Evolutionary conservation across 192 early-diverging fungal genomes (phyloP).

Genomic region (Coemansia sp.): DNA sequence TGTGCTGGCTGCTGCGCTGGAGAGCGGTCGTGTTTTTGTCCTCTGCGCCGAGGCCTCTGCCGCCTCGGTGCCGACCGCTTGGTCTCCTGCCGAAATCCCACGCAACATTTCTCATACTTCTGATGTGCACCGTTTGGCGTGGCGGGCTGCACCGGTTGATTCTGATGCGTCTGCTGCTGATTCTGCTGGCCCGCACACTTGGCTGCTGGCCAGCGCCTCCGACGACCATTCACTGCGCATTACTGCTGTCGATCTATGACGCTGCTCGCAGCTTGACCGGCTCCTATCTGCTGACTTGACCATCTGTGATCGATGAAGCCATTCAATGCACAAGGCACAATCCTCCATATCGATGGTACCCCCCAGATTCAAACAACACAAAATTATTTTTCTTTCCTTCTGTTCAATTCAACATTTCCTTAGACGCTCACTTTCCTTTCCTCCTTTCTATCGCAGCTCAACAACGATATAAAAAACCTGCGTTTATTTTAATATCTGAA

Average conservation of each 20-base stretch:
- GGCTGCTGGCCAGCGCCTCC: conserved; percentile 67
- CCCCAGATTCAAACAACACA: neutral
- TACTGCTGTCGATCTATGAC: conserved; percentile 39
- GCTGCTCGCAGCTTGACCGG: neutral
- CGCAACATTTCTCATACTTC: conserved; percentile 56
- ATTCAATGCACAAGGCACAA: neutral
- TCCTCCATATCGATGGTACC: neutral
- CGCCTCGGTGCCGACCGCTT: conserved; percentile 28
- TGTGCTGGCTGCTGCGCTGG: conserved; percentile 77
- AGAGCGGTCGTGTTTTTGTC: conserved; percentile 75
- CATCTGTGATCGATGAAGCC: neutral
- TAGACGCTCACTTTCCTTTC: neutral
- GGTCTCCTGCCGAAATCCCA: conserved; percentile 52
- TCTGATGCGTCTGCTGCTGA: neutral
- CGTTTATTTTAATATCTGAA: neutral
- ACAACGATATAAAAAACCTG: neutral
- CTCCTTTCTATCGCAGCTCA: neutral
- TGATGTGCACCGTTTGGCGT: conserved; percentile 61
- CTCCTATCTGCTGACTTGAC: neutral
- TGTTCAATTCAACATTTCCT: conserved; percentile 1
- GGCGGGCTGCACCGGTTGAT: conserved; percentile 53
- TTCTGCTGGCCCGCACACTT: conserved; percentile 1
- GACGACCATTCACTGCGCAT: conserved; percentile 77
- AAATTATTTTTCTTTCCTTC: conserved; percentile 1
- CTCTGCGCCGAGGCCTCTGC: conserved; percentile 25